A percentile compares a stretch with the other conserved stretches of the same genome.
Conservation (phyloP, 2,329 filamentous ascomycete genomes). For the Fusarium sp. region DNA sequence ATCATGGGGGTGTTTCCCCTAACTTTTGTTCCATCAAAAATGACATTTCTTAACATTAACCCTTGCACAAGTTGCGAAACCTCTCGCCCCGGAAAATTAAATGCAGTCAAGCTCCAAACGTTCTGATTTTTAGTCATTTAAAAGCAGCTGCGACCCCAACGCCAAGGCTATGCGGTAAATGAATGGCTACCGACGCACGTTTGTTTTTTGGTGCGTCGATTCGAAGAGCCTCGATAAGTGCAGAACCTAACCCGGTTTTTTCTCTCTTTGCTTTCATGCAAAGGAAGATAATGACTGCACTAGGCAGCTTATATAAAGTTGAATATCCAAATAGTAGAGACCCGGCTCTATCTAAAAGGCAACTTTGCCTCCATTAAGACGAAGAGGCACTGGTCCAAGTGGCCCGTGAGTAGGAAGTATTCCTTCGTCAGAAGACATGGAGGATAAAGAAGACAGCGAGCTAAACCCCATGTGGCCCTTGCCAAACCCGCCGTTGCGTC, state of each 20-base stretch:
- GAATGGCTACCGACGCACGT: constrained; percentile 39
- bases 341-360: constrained; percentile 49
- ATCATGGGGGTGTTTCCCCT: constrained; percentile 23
- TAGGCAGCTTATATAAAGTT: constrained; percentile 17
- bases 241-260: constrained; percentile 22
- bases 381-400: constrained; percentile 50
- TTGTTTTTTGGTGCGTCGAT: constrained; percentile 33
- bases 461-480: constrained; percentile 56
- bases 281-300: constrained; percentile 18
- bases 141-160: constrained; percentile 39
- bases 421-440: constrained; percentile 57
- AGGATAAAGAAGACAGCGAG: constrained; percentile 57
- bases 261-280: constrained; percentile 34
- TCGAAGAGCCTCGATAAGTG: constrained; percentile 30
- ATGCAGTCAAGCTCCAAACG: constrained; percentile 36
- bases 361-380: constrained; percentile 56
- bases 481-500: constrained; percentile 62
- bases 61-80: constrained; percentile 26
- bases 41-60: constrained; percentile 32
- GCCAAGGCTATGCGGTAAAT: constrained; percentile 48
- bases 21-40: constrained; percentile 35
- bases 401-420: constrained; percentile 52
- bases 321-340: constrained; percentile 28
- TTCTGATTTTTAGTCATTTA: constrained; percentile 26
- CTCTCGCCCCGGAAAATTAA: constrained; percentile 28